A percentile compares a stretch with the other conserved stretches of the same genome.
phyloP scores from a whole-genome alignment of 495 filamentous ascomycete genomes.

The Penicillium chermesinum region DNA sequence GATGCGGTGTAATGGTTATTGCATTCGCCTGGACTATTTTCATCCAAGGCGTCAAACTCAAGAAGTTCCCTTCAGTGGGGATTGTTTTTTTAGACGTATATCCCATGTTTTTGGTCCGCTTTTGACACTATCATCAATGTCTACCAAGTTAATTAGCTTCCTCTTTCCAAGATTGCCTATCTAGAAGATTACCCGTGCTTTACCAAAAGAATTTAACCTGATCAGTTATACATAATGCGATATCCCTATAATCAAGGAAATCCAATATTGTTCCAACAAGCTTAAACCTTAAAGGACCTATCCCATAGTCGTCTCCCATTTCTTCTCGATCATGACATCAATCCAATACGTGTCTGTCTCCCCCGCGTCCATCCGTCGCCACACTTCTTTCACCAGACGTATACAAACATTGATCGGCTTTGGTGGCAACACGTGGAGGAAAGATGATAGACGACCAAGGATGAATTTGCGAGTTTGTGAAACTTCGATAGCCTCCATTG shows the following conservation, averaged over 20 bases:
- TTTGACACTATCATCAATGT: no score
- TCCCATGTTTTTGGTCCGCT: no score
- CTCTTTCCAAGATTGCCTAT: no score
- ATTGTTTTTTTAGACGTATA: conserved; percentile 14
- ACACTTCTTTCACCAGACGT: conserved; percentile 46
- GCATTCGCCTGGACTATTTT: conserved; percentile 36
- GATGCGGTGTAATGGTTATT: conserved; percentile 36
- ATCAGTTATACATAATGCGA: no score
- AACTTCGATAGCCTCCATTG: conserved; percentile 45
- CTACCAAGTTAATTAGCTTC: no score
- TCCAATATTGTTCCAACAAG: not conserved
- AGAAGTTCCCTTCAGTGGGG: conserved; percentile 40
- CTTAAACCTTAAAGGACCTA: no score
- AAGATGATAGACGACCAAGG: conserved; percentile 43
- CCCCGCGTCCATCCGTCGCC: conserved; percentile 45
- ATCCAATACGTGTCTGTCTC: conserved; percentile 45
- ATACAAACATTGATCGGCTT: conserved; percentile 49
- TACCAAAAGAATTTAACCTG: no score
- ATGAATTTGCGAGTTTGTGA: conserved; percentile 42
- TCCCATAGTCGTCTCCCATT: conserved; percentile 56
- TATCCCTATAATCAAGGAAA: not conserved
- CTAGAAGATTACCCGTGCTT: no score
- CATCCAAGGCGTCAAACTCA: conserved; percentile 52
- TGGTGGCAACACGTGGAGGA: conserved; percentile 45
- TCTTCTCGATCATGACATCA: conserved; percentile 54